Base-by-base conservation (phyloP, 1,284 basidiomycete genomes). In the Ustilago loliicola region DNA sequence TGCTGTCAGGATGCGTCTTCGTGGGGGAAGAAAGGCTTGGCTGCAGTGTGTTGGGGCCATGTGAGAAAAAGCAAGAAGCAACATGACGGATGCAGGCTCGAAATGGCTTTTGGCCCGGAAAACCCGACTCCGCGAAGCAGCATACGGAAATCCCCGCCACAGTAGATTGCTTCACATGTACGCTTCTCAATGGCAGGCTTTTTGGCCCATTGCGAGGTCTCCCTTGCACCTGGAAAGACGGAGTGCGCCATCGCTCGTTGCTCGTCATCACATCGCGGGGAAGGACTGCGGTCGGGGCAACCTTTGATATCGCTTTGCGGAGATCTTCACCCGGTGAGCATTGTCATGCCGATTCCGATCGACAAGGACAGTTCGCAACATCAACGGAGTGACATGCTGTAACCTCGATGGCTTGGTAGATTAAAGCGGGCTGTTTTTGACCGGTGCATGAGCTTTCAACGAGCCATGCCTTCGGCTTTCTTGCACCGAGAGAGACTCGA, bases 391-490 rank as follows among this genome's bases (percentile, higher is more conserved):
- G 7, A 19, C 40, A 42, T 8, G 40, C n/a, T n/a, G n/a, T n/a
- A n/a, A 42, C 40, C 17, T 8, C 7, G 15, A 32, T 19, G 27
- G 50, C 50, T 52, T 25, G 47, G 6, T 50, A n/a, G 23, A 42
- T 13, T 10, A 9, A 8, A 30, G 11, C 15, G 19, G 32, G 21
- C 9, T 21, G 29, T 8, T 21, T 36, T 54, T 56, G 21, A 42
- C 54, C 54, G 54, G 38, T 29, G 54, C 34, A 36, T 29, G 21
- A 56, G 34, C 54, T 56, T 40, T 56, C 54, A 56, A 8, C 36
- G 17, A 15, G 2, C 10, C 38, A 9, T 4, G 23, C 11, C 25
- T 42, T 56, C 54, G 54, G 54, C 38, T 56, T 40, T 56, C 36
- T 56, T n/a, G 2, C 6, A 15, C 54, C 34, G 36, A 56, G 54